Evolutionary conservation across 2,329 filamentous ascomycete species (phyloP), one percentile per base, ranked within the genome.

Genomic region (Fusarium globosum): DNA sequence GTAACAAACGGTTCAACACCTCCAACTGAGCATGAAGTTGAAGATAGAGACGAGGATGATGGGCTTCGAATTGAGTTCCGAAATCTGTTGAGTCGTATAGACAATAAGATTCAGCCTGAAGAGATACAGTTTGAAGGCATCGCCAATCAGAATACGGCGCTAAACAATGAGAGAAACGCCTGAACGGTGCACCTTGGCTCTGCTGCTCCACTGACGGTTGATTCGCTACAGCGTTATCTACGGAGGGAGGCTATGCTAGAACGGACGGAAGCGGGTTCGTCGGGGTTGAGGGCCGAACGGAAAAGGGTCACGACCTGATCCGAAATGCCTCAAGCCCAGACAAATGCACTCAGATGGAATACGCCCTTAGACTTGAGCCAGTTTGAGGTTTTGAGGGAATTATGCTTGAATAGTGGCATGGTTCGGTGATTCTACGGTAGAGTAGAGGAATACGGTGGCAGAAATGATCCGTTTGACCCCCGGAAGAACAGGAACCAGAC

Each of bases 61-160:
- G 2, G 53, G 46, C 30, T 42, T 35, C 42, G 20, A 20, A 35
- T 60, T 42, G 41, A 35, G 43, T 38, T 42, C 26, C 30, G 35
- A 26, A 43, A 61, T 42, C 16, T 61, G 35, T 59, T 56, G 42
- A 38, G 36, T 35, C 58, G 52, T 21, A 49, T 23, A 51, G 48
- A 13, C 2, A 18, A 21, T 4, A 7, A 55, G 51, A 69, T 70
- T 69, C 53, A 70, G 68, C 30, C 68, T 70, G 68, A 70, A 69
- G 63, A 51, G 58, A 51, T 21, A 58, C 45, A 33, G 43, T 30
- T 45, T 66, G 66, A 70, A 41, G 56, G 5, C 30, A 61, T 75
- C 63, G 42, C 73, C 73, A 76, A 76, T 74, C 52, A 72, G 60
- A 76, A 65, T 42, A 64, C 52, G 48, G 73, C 71, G 70, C 65